Evolutionary conservation across 768 basidiomycete genomes (phyloP).

Genomic region (Lactarius evosmus): DNA sequence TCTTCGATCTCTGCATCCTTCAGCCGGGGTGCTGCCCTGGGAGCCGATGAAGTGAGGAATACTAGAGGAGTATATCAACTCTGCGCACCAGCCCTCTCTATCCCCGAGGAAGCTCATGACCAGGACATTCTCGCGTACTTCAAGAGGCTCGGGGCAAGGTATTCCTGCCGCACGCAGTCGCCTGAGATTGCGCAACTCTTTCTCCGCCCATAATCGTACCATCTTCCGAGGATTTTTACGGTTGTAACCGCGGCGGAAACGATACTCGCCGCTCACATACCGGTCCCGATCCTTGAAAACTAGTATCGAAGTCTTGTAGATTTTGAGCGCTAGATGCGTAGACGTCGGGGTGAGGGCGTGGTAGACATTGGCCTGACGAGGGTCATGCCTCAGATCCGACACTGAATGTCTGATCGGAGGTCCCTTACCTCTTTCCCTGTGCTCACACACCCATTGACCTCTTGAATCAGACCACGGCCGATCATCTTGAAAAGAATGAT

Average conservation of each 20-base stretch:
- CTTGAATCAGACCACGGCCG: constrained; percentile 79
- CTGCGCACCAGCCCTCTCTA: constrained; percentile 70
- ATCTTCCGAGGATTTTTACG: constrained; percentile 95
- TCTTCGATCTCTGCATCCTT: constrained; percentile 75
- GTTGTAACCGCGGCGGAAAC: constrained; percentile 87
- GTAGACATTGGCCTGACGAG: constrained; percentile 87
- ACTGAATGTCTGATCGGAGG: background rate
- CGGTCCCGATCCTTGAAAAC: constrained; percentile 97
- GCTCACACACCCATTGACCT: constrained; percentile 94
- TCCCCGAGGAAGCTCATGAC: constrained; percentile 93
- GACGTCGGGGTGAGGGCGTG: constrained; percentile 64
- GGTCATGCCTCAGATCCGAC: background rate
- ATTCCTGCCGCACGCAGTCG: constrained; percentile 81
- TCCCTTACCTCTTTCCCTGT: constrained; percentile 90
- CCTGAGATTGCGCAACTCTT: constrained; percentile 95
- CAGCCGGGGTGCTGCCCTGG: constrained; percentile 86
- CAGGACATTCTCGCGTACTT: constrained; percentile 94
- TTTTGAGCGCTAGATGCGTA: constrained; percentile 84
- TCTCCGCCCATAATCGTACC: constrained; percentile 98
- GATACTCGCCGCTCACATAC: constrained; percentile 92
- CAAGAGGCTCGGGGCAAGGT: constrained; percentile 81
- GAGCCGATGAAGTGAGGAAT: constrained; percentile 11
- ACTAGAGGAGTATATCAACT: constrained; percentile 16
- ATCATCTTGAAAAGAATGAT: constrained; percentile 97
- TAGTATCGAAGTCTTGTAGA: constrained; percentile 98